Evolutionary conservation across 192 early-diverging fungal species (phyloP).

Genomic region (Coemansia javaensis): DNA sequence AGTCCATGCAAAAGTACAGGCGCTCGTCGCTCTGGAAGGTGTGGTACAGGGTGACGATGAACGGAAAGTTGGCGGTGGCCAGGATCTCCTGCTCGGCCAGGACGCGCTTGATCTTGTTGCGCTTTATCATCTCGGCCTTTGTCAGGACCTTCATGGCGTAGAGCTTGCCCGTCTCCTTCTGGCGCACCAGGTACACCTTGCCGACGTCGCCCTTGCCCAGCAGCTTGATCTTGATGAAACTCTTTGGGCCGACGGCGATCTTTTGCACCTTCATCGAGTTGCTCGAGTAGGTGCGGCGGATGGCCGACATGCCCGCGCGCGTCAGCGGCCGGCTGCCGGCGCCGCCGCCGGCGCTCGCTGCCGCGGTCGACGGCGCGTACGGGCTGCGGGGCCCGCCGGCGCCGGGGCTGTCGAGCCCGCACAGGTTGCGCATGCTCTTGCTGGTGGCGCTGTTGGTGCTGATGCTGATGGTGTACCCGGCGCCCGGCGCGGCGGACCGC

Average conservation of each 20-base stretch:
- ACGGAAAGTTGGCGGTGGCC: conserved; percentile 81
- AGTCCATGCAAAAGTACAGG: conserved; percentile 88
- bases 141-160: conserved; percentile 98
- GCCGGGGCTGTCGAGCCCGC: conserved; percentile 47
- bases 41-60: conserved; percentile 88
- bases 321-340: conserved; percentile 39
- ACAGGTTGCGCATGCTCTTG: conserved; percentile 33
- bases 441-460: conserved; percentile 41
- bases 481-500: conserved; percentile 16
- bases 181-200: conserved; percentile 89
- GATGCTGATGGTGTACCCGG: conserved; percentile 44
- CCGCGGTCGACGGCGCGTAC: conserved; percentile 8
- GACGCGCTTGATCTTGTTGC: conserved; percentile 97
- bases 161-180: conserved; percentile 72
- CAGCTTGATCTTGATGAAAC: conserved; percentile 83
- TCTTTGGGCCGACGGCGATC: conserved; percentile 77
- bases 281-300: conserved; percentile 75
- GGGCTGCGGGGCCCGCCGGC: too few species aligned
- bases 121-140: conserved; percentile 96
- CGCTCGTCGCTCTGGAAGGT: conserved; percentile 82
- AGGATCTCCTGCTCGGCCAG: conserved; percentile 95
- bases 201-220: conserved; percentile 98
- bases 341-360: too few species aligned
- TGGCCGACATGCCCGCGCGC: conserved; percentile 45
- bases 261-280: conserved; percentile 77